These are phyloP conservation scores for Fraxinus greggii DNA, from an alignment of 305 asterid species.

Conservation along the genomic window DNA sequence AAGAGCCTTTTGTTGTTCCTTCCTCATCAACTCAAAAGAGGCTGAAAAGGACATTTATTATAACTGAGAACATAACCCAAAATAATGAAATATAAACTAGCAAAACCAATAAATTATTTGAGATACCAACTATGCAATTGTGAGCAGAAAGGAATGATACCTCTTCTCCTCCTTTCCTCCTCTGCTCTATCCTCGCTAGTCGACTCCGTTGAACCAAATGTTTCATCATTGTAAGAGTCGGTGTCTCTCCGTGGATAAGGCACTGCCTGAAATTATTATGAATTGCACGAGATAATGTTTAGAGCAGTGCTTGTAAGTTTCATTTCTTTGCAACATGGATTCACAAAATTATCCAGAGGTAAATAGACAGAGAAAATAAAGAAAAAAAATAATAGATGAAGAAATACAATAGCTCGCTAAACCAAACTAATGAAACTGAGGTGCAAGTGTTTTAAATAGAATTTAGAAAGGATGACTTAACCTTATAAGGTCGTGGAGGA, in stretches of 20 bases:
- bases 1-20: conserved; percentile 80
- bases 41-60: conserved; percentile 44
- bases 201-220: conserved; percentile 81
- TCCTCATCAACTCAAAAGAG: conserved; percentile 90
- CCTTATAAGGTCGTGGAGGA: conserved; percentile 99
- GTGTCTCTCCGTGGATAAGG: conserved; percentile 76
- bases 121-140: conserved; percentile 22
- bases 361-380: not conserved
- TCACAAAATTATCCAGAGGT: not conserved
- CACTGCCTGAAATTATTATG: conserved; percentile 37
- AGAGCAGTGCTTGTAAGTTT: not conserved
- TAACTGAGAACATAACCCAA: conserved; percentile 13
- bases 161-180: conserved; percentile 96
- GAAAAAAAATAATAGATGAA: not conserved
- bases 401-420: not conserved
- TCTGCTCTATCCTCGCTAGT: conserved; percentile 81
- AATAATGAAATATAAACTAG: conserved; percentile 15
- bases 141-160: conserved; percentile 40
- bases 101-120: conserved; percentile 12
- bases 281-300: not conserved
- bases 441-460: not conserved
- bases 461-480: conserved; percentile 22
- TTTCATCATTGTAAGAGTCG: conserved; percentile 83
- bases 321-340: not conserved
- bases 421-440: not conserved